These are phyloP conservation scores for Aspergillus diversus DNA, from an alignment of 495 filamentous ascomycete genomes.

Conservation along the genomic window DNA sequence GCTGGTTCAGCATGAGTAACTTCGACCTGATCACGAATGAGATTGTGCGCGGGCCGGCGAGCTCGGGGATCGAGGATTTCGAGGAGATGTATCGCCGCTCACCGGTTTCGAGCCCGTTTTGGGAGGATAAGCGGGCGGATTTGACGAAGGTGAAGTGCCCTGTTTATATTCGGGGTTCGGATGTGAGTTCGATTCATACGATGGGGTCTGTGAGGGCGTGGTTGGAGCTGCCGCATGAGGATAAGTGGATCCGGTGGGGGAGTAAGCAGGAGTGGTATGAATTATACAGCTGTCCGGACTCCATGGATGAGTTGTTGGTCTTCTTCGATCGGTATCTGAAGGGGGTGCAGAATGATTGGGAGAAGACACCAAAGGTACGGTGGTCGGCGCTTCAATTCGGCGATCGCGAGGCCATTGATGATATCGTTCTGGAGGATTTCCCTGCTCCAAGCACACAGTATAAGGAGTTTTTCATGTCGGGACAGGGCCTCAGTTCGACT, in stretches of 20 bases:
- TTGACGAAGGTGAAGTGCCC: slow-evolving; percentile 30
- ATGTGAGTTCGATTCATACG: slow-evolving; percentile 37
- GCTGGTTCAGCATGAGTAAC: slow-evolving; percentile 32
- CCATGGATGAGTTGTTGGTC: slow-evolving; percentile 28
- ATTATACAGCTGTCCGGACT: slow-evolving; percentile 31
- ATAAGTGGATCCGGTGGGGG: slow-evolving; percentile 39
- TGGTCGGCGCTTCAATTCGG: slow-evolving; percentile 33
- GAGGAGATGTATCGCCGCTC: slow-evolving; percentile 35
- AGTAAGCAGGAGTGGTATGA: slow-evolving; percentile 49
- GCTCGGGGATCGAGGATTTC: slow-evolving; percentile 36
- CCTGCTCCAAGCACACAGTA: slow-evolving; percentile 38
- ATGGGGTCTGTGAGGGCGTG: slow-evolving; percentile 44
- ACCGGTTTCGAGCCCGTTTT: slow-evolving; percentile 27
- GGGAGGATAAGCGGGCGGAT: slow-evolving; percentile 35
- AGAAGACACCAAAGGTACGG: slow-evolving; percentile 42
- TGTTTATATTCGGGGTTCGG: slow-evolving; percentile 33
- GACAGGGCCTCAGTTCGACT: slow-evolving; percentile 9
- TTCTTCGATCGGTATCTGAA: slow-evolving; percentile 49
- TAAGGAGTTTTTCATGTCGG: slow-evolving; percentile 28
- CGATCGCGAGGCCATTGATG: slow-evolving; percentile 26
- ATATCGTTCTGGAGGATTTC: slow-evolving; percentile 35
- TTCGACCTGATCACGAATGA: slow-evolving; percentile 36
- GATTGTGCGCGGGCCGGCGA: slow-evolving; percentile 30
- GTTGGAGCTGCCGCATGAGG: slow-evolving; percentile 27
- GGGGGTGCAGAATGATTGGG: slow-evolving; percentile 45